phyloP scores from a whole-genome alignment of 106 monocot genomes.

The Allium sativum region DNA sequence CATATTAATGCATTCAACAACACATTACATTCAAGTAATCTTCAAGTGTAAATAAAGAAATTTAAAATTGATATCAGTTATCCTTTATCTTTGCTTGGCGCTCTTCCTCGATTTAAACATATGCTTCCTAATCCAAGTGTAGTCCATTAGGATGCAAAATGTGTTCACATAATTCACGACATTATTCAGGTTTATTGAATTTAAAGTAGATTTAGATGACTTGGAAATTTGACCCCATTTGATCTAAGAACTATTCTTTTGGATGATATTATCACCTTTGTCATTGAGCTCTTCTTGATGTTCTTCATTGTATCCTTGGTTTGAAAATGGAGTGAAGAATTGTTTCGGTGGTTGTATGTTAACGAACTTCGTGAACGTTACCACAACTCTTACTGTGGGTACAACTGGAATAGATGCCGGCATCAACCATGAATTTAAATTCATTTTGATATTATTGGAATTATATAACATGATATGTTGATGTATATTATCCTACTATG shows the following conservation, averaged over 20 bases:
- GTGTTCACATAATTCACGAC: constrained; percentile 35
- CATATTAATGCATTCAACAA: too few species aligned
- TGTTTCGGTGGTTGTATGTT: constrained; percentile 47
- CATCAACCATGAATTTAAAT: constrained; percentile 5
- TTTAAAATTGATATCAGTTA: too few species aligned
- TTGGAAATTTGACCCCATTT: constrained; percentile 37
- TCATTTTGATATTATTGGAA: background rate
- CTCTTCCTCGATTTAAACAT: constrained; percentile 31
- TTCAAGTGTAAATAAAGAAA: too few species aligned
- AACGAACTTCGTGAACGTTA: constrained; percentile 70
- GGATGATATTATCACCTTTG: background rate
- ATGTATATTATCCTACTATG: too few species aligned
- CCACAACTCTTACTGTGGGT: constrained; percentile 55
- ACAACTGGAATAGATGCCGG: constrained; percentile 76
- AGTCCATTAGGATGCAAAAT: constrained; percentile 54
- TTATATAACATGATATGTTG: too few species aligned
- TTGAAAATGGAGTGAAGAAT: constrained; percentile 77
- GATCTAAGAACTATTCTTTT: constrained; percentile 37
- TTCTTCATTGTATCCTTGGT: constrained; percentile 37
- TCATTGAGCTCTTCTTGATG: background rate
- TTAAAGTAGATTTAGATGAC: constrained; percentile 20
- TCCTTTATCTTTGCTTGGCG: constrained; percentile 19
- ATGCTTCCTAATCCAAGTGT: constrained; percentile 49
- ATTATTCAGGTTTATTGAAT: constrained; percentile 38
- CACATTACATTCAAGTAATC: too few species aligned